Evolutionary conservation across 352 stramenopile genomes (phyloP), one percentile per base, ranked within the genome.

Genomic region (Phytophthora parvispora): DNA sequence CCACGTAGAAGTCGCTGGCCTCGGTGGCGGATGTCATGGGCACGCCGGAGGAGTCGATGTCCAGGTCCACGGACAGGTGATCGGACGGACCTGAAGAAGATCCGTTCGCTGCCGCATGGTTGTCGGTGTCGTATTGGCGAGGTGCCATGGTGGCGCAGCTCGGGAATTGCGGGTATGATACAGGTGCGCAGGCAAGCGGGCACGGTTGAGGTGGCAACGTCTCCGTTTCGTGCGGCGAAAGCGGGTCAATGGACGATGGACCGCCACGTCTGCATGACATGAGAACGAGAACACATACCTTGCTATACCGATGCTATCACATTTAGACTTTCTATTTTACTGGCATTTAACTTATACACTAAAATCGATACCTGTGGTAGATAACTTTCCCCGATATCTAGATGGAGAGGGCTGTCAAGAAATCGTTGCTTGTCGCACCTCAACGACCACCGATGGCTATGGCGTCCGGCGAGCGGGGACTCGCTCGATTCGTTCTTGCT

Each of bases 1-100:
- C 57, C 1, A 75, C 24, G 51, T 73, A 78, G 58, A 62, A 75
- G 28, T 75, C 71, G 36, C 45, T 70, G 27, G 38, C 29, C 27
- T 61, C 60, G 8, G 53, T 71, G 53, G 64, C 43, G n/a, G 54
- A 77, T 8, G 65, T 62, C 34, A 72, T 43, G 31, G 70, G 65
- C 9, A 64, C 16, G 7, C 52, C 49, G 10, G 54, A 67, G 16
- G 49, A 59, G 43, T 78, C 64, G 25, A 74, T 29, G 40, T 72
- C 54, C 42, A 72, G 6, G 6, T 74, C 34, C 18, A 78, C 65
- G 6, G 65, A 74, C 13, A 78, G n/a, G n/a, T 72, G 55, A 10
- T 64, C 49, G 60, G 52, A 22, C 24, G 5, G 51, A 15, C 49
- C 32, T 22, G 63, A 43, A 63, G 57, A 59, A n/a, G 42, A 42